Evolutionary conservation across 805 yeast species (phyloP), one percentile per base, ranked within the genome.

Genomic region (Yarrowia hollandica): DNA sequence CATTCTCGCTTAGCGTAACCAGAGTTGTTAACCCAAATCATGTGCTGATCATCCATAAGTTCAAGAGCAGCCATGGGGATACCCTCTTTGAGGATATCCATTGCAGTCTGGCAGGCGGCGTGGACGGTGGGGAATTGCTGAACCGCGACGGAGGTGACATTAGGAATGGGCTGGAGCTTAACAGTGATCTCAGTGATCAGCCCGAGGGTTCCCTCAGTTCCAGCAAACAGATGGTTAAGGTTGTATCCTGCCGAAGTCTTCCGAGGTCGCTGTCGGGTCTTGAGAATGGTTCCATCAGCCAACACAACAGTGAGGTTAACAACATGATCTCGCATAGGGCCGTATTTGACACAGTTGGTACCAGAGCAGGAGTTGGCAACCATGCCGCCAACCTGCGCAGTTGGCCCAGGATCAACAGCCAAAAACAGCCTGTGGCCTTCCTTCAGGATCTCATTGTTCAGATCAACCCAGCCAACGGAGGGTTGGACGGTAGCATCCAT

Each of bases 361-460:
- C 95, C 95, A 0, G 91, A 85, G 61, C 92, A 86, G 28, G 86
- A 83, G 21, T 88, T 86, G 8, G 85, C 86, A 42, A 84, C 81
- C 82, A 86, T 85, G 4, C 95, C 95, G 35, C 89, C 88, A 60
- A 88, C 83, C 62, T 83, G 78, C 1, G 92, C 94, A 58, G 90
- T 90, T 19, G 92, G 90, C 44, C 91, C 91, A 0, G 83, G 83
- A 69, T 86, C 92, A 14, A 87, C 86, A 0, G 94, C 94, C 68
- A 88, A 84, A 67, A 88, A 65, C 18, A 84, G 69, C 0, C 80
- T 80, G 31, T 60, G 55, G 23, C 64, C 66, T 54, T 78, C 67
- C 7, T 79, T 79, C 7, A 67, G 69, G 56, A 84, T 65, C 60
- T 71, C 79, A 21, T 81, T 82, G 62, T 79, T 80, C 60, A 88